phyloP scores from a whole-genome alignment of 352 stramenopile genomes.

The Globisporangium lucens region DNA sequence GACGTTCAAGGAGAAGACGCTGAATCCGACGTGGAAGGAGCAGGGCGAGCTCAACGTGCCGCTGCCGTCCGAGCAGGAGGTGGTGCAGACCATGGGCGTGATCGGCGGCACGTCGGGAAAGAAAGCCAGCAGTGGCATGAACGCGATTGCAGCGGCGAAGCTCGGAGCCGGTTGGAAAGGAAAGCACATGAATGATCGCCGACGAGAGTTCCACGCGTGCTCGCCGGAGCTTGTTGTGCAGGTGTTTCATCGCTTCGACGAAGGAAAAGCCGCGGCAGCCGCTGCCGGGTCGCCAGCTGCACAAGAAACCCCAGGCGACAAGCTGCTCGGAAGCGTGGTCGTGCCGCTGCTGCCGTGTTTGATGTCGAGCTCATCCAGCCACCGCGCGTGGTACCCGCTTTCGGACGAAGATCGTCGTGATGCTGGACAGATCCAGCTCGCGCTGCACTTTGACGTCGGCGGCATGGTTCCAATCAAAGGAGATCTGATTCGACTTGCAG shows the following conservation, averaged over 20 bases:
- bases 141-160: conserved; percentile 18
- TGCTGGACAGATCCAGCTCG: conserved; percentile 59
- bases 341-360: conserved; percentile 63
- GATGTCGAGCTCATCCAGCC: conserved; percentile 48
- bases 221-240: conserved; percentile 55
- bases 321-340: conserved; percentile 53
- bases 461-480: conserved; percentile 44
- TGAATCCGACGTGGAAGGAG: conserved; percentile 73
- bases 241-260: conserved; percentile 51
- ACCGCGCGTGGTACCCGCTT: conserved; percentile 57
- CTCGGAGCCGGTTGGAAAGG: conserved; percentile 13
- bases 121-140: conserved; percentile 16
- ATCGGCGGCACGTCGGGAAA: conserved; percentile 18
- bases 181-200: conserved; percentile 19
- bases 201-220: conserved; percentile 46
- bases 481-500: conserved; percentile 53
- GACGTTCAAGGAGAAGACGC: conserved; percentile 38
- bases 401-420: conserved; percentile 44
- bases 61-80: conserved; percentile 53
- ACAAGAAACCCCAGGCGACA: conserved; percentile 29
- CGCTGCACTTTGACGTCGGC: conserved; percentile 54
- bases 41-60: conserved; percentile 45
- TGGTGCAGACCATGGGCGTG: conserved; percentile 40
- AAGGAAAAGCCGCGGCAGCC: conserved; percentile 16
- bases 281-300: conserved; percentile 7